Base-by-base conservation (phyloP, 1,139 yeast genomes). In the Scheffersomyces parashehatae region DNA sequence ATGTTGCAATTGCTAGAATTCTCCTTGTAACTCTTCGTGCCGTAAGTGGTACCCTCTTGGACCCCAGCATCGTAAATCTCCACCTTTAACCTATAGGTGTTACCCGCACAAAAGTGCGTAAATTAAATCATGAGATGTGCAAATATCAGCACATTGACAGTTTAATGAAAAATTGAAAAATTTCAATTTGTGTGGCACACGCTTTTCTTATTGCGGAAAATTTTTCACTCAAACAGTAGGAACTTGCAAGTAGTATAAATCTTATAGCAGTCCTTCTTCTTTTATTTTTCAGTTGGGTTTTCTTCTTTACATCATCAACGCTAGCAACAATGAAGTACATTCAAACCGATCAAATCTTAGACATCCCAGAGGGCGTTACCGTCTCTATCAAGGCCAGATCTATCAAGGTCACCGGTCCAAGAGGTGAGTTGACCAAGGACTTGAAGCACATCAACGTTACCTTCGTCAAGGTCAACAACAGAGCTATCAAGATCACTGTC, bases 391-490 rank as follows among this genome's bases (percentile, higher is more conserved):
- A 90, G 76, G 83, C 99, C 74, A 89, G 99, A 82, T 65, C 70
- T 67, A 76, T 95, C 73, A 85, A 82, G 64, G 99, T 95, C 61
- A 82, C 86, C 64, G 99, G 99, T 64, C 99, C 99, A 81, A 91
- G 99, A 82, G 99, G 99, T 78, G 81, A 82, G 60, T 82, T 95
- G 71, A 71, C 75, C 80, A 93, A 93, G 85, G 81, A 86, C 82
- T 82, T 95, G 70, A 85, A 86, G 73, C 99, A 95, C 81, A 84
- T 93, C 65, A 88, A 93, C 73, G 97, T 95, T 65, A 85, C 97
- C 58, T 93, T 93, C 85, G 58, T 63, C 60, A 89, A 91, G 82
- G 67, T 87, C 58, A 74, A 75, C 70, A 76, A 81, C 77, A 77
- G 70, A 56, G 83, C 83, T 64, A 79, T 95, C 77, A 87, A 85